Base-by-base conservation (phyloP, 2,329 filamentous ascomycete species). In the Pyricularia pennisetigena region DNA sequence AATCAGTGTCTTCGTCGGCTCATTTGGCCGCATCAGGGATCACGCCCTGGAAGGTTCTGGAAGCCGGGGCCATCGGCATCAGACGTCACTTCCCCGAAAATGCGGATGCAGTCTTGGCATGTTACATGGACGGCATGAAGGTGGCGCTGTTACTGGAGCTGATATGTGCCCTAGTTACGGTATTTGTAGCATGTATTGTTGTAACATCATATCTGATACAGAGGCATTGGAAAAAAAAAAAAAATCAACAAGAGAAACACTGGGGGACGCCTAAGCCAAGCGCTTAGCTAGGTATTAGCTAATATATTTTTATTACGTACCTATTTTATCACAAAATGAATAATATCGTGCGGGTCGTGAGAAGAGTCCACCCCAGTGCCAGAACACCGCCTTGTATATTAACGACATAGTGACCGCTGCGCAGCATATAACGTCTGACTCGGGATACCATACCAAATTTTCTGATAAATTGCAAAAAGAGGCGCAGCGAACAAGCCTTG, bases 41-140 rank as follows among this genome's bases (percentile, higher is more conserved):
- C 14, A 65, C 64, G 64, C 64, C 64, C n/a, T 41, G 64, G 26
- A 16, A 12, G 10, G 64, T 65, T 1, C 30, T 65, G 10, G 64
- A 65, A 32, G 64, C 28, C 10, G 64, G 64, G 10, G 64, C 64
- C n/a, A 41, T 26, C 14, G 28, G 64, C 29, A 41, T 65, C 64
- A 32, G 30, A 20, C 20, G 32, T 6, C 30, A 20, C n/a, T 49
- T 65, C 20, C 29, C 64, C 1, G 64, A 41, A 0, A 12, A 41
- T n/a, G n/a, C 35, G 64, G 64, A 23, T 2, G 30, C 64, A 9
- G 64, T 65, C 3, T 9, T 65, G 32, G 64, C 20, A 9, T 65
- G 64, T 23, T 65, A 65, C 64, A 65, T 65, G 64, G 64, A 32
- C 8, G 64, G 64, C 20, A 26, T 65, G 30, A 32, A 32, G n/a